Conservation (phyloP, 1,284 basidiomycete species). For the Pseudozyma pruni region DNA sequence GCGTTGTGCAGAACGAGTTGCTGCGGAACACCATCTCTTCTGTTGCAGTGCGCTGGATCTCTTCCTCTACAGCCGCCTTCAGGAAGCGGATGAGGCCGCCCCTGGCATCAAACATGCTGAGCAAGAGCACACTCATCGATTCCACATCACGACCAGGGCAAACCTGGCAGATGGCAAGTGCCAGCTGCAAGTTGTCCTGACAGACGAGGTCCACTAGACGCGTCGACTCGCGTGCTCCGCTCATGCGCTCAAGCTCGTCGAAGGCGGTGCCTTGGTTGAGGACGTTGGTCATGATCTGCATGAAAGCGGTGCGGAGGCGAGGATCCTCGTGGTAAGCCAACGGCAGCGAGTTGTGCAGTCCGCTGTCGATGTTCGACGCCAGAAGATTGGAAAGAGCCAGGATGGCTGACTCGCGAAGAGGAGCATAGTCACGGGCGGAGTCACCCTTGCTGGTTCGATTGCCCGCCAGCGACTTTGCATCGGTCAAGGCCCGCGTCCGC, state of each 20-base stretch:
- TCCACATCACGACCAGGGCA: conserved; percentile 56
- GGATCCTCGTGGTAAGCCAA: conserved; percentile 82
- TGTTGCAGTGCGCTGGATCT: conserved; percentile 55
- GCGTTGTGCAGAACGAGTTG: conserved; percentile 62
- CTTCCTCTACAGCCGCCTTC: conserved; percentile 57
- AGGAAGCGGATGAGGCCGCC: conserved; percentile 62
- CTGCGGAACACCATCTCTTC: conserved; percentile 65
- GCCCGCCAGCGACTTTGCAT: conserved; percentile 17
- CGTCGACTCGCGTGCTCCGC: conserved; percentile 48
- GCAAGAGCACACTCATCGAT: conserved; percentile 50
- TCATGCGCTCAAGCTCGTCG: conserved; percentile 60
- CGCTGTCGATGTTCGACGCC: conserved; percentile 85
- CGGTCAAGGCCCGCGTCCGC: conserved; percentile 17
- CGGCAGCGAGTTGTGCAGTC: conserved; percentile 85
- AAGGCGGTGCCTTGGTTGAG: conserved; percentile 75
- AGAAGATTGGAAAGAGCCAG: conserved; percentile 81
- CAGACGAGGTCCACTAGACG: conserved; percentile 58
- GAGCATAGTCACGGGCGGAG: conserved; percentile 28
- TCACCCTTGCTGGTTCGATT: conserved; percentile 20
- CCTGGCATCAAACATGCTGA: conserved; percentile 61
- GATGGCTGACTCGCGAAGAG: conserved; percentile 58
- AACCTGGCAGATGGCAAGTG: conserved; percentile 57
- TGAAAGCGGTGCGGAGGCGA: conserved; percentile 81
- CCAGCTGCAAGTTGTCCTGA: conserved; percentile 56
- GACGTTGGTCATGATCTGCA: conserved; percentile 86